Percentiles rank a stretch among this genome's conserved stretches.
These are phyloP conservation scores for Alternaria viburni DNA, from an alignment of 2,329 filamentous ascomycete genomes.

Conservation along the genomic window DNA sequence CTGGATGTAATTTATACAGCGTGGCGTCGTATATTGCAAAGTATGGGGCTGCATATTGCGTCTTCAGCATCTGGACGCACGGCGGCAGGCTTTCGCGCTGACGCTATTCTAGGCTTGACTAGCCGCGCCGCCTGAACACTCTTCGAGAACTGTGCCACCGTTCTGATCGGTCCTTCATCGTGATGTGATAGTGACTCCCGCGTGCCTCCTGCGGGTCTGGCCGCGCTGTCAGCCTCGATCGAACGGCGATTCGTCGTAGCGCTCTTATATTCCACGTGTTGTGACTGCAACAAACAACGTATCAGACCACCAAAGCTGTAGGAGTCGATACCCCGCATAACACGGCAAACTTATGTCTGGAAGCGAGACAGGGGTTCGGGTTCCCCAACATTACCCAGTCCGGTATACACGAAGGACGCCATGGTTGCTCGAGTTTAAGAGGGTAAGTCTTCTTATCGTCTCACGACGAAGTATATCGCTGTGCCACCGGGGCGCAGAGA, in stretches of 20 bases:
- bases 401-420: constrained; percentile 5
- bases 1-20: constrained; percentile 22
- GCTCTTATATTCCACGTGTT: neutral
- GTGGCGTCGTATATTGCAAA: constrained; percentile 25
- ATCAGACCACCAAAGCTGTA: neutral
- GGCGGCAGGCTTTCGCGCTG: neutral
- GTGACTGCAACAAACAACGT: neutral
- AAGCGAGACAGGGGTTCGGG: constrained; percentile 25
- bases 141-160: constrained; percentile 18
- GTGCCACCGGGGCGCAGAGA: neutral
- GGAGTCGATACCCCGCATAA: constrained; percentile 38
- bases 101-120: neutral
- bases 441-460: neutral
- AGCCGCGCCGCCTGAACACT: constrained; percentile 6
- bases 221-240: neutral
- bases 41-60: constrained; percentile 30
- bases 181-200: neutral
- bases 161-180: constrained; percentile 4
- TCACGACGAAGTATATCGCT: neutral
- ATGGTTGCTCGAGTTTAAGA: neutral
- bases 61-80: constrained; percentile 7
- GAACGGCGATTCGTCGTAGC: neutral
- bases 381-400: neutral
- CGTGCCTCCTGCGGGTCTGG: neutral
- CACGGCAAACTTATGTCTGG: constrained; percentile 24